Evolutionary conservation across 352 stramenopile species (phyloP), one percentile per base, ranked within the genome.

Genomic region (Phytophthora lateralis): DNA sequence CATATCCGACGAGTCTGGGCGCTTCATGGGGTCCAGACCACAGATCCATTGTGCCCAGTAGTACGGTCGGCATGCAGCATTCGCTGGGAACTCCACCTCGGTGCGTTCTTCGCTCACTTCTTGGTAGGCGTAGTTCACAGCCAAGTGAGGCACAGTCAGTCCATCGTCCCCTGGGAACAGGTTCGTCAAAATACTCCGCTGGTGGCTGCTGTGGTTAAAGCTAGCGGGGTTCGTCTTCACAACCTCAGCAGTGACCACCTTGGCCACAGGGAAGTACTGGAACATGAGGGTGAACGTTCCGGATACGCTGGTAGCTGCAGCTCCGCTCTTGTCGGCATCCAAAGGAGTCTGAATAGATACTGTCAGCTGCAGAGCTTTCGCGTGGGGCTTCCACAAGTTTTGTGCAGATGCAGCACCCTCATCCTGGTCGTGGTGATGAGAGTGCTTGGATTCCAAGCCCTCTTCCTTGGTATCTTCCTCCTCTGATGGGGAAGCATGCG

Each of bases 31-130:
- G 41, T 80, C 60, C 17, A 93, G 44, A 4, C 84, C 84, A 29
- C 80, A 91, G 30, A 93, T 82, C 82, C 82, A 93, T 32, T 93
- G 82, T 0, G 77, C 69, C 85, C 85, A 93, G 48, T 84, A 73
- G 58, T 87, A 93, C 30, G 85, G 85, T 38, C 80, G 77, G 34
- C 63, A 76, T 1, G 29, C 44, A 18, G 70, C 52, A 26, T 80
- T 68, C 1, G 48, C 52, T 2, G 80, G 79, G 52, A 88, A 90
- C 26, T 66, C 43, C 5, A 89, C 47, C 41, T 91, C 84, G 3
- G 43, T 44, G 1, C 61, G 59, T 2, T 30, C 38, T 10, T 60
- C 46, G 18, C 48, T 57, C 7, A 68, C 51, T 3, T 74, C 44
- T 39, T 69, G 45, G 35, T 81, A 87, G 51, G 70, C 60, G 57